phyloP scores from a whole-genome alignment of 495 filamentous ascomycete genomes.

The Hypoxylon perforatum region DNA sequence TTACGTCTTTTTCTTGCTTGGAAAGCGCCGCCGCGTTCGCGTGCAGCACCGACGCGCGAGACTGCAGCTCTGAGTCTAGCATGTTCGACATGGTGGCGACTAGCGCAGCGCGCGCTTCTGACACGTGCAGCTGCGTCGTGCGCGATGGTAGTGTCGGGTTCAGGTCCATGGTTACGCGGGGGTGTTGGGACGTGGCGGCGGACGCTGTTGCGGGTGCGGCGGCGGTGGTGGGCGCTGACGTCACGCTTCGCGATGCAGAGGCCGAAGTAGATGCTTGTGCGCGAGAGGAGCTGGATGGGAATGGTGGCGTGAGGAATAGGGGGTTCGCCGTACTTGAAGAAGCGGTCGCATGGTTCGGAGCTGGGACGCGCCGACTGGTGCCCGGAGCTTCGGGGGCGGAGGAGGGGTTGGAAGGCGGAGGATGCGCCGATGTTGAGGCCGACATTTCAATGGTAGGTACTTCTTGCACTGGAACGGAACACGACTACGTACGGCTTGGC shows the following conservation, averaged over 20 bases:
- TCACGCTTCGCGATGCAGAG: constrained; percentile 31
- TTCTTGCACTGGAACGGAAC: constrained; percentile 1
- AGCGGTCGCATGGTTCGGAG: constrained; percentile 20
- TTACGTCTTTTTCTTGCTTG: constrained; percentile 77
- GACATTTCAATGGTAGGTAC: constrained; percentile 25
- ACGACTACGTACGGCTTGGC: constrained; percentile 15
- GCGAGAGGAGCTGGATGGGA: constrained; percentile 22
- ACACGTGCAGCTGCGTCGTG: constrained; percentile 57
- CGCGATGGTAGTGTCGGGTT: constrained; percentile 44
- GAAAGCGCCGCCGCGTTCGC: constrained; percentile 74
- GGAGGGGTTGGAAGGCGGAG: constrained; percentile 19
- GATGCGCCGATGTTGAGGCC: constrained; percentile 25
- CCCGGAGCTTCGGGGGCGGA: constrained; percentile 19
- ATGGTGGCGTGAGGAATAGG: constrained; percentile 18
- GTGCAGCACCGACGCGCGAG: constrained; percentile 81
- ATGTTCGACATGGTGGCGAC: constrained; percentile 81
- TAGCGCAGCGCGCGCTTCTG: constrained; percentile 79
- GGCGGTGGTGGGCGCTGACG: constrained; percentile 30
- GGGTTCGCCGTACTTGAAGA: constrained; percentile 17
- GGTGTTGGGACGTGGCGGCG: constrained; percentile 20
- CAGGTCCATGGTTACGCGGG: constrained; percentile 31
- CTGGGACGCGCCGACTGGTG: constrained; percentile 11
- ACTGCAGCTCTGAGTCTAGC: constrained; percentile 74
- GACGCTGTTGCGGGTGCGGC: constrained; percentile 21
- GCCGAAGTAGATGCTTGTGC: constrained; percentile 29